These are phyloP conservation scores for Metschnikowia baotianmanensis DNA, from an alignment of 805 yeast species.

Conservation along the genomic window DNA sequence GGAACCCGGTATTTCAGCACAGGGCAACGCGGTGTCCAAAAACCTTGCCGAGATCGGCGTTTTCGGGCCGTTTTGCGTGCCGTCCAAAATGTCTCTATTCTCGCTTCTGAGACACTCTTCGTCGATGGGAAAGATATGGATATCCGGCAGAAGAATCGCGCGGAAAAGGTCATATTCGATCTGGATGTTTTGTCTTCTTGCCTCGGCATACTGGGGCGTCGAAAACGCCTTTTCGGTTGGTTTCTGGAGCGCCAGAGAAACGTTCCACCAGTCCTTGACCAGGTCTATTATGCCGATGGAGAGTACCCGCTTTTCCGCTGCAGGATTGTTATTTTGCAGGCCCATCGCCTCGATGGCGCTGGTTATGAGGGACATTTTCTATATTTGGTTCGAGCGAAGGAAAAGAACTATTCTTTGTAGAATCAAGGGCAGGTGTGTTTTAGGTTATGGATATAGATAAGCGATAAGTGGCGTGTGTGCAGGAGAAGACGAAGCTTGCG, in stretches of 20 bases:
- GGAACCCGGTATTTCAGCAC: slow-evolving; percentile 18
- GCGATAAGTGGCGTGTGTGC: slow-evolving; percentile 6
- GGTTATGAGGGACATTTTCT: slow-evolving; percentile 12
- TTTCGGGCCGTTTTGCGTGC: background rate
- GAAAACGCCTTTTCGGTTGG: slow-evolving; percentile 14
- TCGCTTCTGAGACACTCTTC: background rate
- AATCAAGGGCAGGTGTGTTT: too few species aligned
- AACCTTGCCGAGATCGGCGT: slow-evolving; percentile 17
- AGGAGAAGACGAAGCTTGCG: too few species aligned
- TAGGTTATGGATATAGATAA: slow-evolving; percentile 3
- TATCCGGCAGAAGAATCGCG: slow-evolving; percentile 31
- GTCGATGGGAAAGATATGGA: slow-evolving; percentile 25
- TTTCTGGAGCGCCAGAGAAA: slow-evolving; percentile 24
- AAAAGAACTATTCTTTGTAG: background rate
- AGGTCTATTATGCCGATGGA: slow-evolving; percentile 29
- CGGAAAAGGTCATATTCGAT: slow-evolving; percentile 35
- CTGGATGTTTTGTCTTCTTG: slow-evolving; percentile 25
- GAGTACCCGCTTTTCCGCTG: background rate
- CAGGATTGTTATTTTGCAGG: background rate
- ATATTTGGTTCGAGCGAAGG: background rate
- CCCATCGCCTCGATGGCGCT: slow-evolving; percentile 29
- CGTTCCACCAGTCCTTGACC: slow-evolving; percentile 39
- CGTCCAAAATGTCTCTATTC: background rate
- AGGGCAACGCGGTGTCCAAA: slow-evolving; percentile 28
- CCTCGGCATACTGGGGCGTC: slow-evolving; percentile 14